phyloP scores from a whole-genome alignment of 768 basidiomycete species.

The Astraeus odoratus region DNA sequence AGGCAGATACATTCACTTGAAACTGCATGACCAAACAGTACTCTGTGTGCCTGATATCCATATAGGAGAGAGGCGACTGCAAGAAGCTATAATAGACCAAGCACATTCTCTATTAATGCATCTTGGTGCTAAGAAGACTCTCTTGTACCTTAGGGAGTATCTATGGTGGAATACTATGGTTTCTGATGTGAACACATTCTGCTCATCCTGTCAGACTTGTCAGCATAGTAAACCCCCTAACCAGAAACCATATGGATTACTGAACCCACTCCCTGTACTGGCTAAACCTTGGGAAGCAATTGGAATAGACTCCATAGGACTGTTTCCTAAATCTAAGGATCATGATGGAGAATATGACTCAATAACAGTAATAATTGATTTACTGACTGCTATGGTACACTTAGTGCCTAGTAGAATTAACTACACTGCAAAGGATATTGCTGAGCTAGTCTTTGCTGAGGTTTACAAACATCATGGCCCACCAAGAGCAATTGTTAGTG shows the following conservation, averaged over 20 bases:
- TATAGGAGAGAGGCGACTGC: not conserved
- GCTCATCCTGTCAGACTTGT: no score
- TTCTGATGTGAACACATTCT: no score
- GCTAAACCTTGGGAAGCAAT: slow-evolving; percentile 31
- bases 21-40: not conserved
- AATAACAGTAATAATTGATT: slow-evolving; percentile 19
- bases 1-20: not conserved
- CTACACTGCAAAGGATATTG: slow-evolving; percentile 29
- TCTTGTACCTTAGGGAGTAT: no score
- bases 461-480: slow-evolving; percentile 35
- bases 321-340: slow-evolving; percentile 19
- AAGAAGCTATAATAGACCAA: slow-evolving; percentile 24
- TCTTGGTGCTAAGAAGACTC: slow-evolving; percentile 25
- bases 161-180: no score
- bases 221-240: no score
- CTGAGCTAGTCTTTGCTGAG: slow-evolving; percentile 28
- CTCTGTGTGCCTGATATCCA: not conserved
- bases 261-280: no score
- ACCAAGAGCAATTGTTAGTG: no score
- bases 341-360: slow-evolving; percentile 15
- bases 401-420: slow-evolving; percentile 13
- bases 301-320: slow-evolving; percentile 35
- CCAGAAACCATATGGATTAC: no score
- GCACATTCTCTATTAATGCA: slow-evolving; percentile 35
- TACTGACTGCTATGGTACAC: slow-evolving; percentile 14